A percentile compares a stretch with the other conserved stretches of the same genome.
phyloP scores from a whole-genome alignment of 257 asterid genomes.

The Salvia rosmarinus region DNA sequence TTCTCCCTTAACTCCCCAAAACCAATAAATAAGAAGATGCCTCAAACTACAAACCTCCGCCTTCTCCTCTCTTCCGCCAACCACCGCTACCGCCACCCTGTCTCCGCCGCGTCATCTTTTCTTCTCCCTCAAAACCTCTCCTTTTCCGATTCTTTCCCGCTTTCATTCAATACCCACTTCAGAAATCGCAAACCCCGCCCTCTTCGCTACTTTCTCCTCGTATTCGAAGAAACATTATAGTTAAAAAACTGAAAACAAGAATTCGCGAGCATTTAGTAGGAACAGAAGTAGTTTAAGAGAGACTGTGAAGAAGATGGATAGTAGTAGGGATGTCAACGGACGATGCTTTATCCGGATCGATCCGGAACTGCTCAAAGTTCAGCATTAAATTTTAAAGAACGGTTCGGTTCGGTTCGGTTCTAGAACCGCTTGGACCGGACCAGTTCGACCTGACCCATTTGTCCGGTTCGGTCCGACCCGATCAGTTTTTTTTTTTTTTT shows the following conservation, averaged over 20 bases:
- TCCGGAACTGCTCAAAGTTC: no score
- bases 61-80: slow-evolving; percentile 67
- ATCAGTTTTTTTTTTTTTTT: no score
- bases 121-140: slow-evolving; percentile 35
- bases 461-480: no score
- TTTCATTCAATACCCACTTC: slow-evolving; percentile 28
- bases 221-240: slow-evolving; percentile 42
- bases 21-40: slow-evolving; percentile 46
- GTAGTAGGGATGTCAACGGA: slow-evolving; percentile 35
- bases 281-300: slow-evolving; percentile 41
- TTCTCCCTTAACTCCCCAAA: slow-evolving; percentile 44
- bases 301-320: slow-evolving; percentile 37
- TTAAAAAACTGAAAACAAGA: slow-evolving; percentile 22
- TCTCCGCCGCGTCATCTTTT: slow-evolving; percentile 42
- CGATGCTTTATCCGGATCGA: no score
- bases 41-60: slow-evolving; percentile 67
- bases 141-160: slow-evolving; percentile 37
- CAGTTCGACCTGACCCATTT: no score
- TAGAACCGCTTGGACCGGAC: no score
- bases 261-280: slow-evolving; percentile 52
- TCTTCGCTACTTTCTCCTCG: slow-evolving; percentile 47
- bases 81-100: slow-evolving; percentile 49
- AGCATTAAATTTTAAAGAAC: no score
- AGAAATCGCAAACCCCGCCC: slow-evolving; percentile 35
- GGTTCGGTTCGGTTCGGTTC: no score